phyloP scores from a whole-genome alignment of 805 yeast species.

The Candida boidinii region DNA sequence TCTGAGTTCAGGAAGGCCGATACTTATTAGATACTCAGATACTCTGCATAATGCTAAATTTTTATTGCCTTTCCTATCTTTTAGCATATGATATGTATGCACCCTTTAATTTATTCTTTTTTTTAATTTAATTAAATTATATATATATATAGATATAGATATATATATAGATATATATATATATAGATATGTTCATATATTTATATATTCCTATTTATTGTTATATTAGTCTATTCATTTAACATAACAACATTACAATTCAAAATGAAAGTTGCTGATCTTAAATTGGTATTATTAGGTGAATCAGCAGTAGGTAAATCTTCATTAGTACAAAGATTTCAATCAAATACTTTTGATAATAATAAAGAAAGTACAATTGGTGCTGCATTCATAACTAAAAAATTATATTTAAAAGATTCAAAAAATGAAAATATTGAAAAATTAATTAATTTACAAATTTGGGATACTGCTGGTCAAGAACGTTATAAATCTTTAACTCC shows the following conservation, averaged over 20 bases:
- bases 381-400: constrained; percentile 94
- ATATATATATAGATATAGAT: too few species aligned
- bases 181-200: too few species aligned
- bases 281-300: constrained; percentile 30
- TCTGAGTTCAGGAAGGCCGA: too few species aligned
- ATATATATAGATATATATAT: too few species aligned
- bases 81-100: too few species aligned
- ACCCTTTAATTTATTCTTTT: too few species aligned
- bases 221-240: too few species aligned
- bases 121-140: too few species aligned
- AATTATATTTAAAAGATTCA: constrained; percentile 32
- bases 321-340: constrained; percentile 78
- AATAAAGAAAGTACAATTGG: constrained; percentile 90
- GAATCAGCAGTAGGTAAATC: constrained; percentile 58
- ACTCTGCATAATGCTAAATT: too few species aligned
- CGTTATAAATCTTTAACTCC: constrained; percentile 78
- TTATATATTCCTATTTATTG: too few species aligned
- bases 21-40: too few species aligned
- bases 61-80: too few species aligned
- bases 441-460: constrained; percentile 50
- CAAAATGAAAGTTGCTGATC: constrained; percentile 24
- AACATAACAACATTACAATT: constrained; percentile 13
- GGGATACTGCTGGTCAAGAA: constrained; percentile 98
- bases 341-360: constrained; percentile 60
- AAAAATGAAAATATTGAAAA: constrained; percentile 14